phyloP scores from a whole-genome alignment of 202 grass and related monocot species.

The Digitaria exilis region DNA sequence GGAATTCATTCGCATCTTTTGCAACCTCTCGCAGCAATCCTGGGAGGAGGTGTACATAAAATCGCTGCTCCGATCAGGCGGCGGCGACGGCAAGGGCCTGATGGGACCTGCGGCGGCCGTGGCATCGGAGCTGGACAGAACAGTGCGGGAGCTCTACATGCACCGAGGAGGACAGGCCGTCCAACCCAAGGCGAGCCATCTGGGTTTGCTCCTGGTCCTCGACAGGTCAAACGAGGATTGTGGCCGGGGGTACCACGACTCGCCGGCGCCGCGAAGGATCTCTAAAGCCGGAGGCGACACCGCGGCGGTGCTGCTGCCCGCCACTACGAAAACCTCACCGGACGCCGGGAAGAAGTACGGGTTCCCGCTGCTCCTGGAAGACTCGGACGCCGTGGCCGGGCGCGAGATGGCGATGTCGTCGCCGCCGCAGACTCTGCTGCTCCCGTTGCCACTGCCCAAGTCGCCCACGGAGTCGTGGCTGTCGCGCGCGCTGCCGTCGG shows the following conservation, averaged over 20 bases:
- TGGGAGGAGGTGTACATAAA: slow-evolving; percentile 75
- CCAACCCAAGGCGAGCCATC: slow-evolving; percentile 42
- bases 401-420: slow-evolving; percentile 27
- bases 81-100: slow-evolving; percentile 8
- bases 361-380: slow-evolving; percentile 37
- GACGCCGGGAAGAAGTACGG: slow-evolving; percentile 10
- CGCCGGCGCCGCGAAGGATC: not conserved
- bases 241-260: too few relatives aligned
- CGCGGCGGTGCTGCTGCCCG: not conserved
- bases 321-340: not conserved
- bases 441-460: slow-evolving; percentile 59
- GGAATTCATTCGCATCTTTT: not conserved
- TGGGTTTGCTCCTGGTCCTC: slow-evolving; percentile 42
- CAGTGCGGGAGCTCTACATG: slow-evolving; percentile 31
- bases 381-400: not conserved
- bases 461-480: slow-evolving; percentile 93
- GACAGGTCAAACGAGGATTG: slow-evolving; percentile 32
- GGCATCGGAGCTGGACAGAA: slow-evolving; percentile 47
- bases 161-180: not conserved
- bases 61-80: slow-evolving; percentile 40
- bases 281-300: not conserved
- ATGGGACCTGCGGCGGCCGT: slow-evolving; percentile 5
- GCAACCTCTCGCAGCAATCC: slow-evolving; percentile 54
- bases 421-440: not conserved
- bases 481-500: slow-evolving; percentile 68